Evolutionary conservation across 176 grass and related monocot genomes (phyloP).

Genomic region (Olyra latifolia): DNA sequence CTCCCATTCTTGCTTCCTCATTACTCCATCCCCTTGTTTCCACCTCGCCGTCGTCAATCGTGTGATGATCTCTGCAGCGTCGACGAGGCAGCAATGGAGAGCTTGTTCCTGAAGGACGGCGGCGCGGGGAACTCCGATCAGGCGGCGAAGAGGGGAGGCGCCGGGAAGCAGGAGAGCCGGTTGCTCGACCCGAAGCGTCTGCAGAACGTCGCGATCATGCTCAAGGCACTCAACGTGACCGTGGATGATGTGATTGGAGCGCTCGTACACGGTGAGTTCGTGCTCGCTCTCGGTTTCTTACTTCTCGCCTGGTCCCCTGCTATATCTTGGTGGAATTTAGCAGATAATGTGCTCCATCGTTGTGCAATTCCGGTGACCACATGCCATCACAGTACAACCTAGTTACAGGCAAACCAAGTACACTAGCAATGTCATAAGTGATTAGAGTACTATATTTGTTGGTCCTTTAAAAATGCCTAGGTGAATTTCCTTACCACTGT

Average conservation of each 20-base stretch:
- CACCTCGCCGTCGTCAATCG: neutral
- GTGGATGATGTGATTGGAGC: constrained; percentile 50
- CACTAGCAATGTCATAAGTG: constrained; percentile 4
- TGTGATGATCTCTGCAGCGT: constrained; percentile 46
- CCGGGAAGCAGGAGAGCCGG: constrained; percentile 51
- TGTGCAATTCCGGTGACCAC: constrained; percentile 41
- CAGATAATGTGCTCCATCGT: constrained; percentile 9
- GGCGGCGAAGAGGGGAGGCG: neutral
- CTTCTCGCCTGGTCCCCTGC: constrained; percentile 24
- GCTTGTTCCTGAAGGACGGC: constrained; percentile 45
- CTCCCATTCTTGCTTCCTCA: neutral
- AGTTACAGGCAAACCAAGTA: constrained; percentile 29
- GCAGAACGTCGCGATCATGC: constrained; percentile 81
- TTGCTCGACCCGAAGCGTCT: constrained; percentile 69
- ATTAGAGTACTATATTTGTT: neutral
- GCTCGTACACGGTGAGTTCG: constrained; percentile 58
- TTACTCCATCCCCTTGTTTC: neutral
- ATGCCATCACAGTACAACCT: constrained; percentile 39
- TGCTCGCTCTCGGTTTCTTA: constrained; percentile 15
- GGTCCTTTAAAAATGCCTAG: neutral
- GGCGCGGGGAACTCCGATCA: constrained; percentile 16
- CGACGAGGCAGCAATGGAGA: constrained; percentile 76
- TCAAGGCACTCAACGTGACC: constrained; percentile 63
- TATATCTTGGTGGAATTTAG: constrained; percentile 14
- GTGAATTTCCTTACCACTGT: neutral